These are phyloP conservation scores for Cordyceps cicadae DNA, from an alignment of 2,329 filamentous ascomycete species.

Conservation along the genomic window DNA sequence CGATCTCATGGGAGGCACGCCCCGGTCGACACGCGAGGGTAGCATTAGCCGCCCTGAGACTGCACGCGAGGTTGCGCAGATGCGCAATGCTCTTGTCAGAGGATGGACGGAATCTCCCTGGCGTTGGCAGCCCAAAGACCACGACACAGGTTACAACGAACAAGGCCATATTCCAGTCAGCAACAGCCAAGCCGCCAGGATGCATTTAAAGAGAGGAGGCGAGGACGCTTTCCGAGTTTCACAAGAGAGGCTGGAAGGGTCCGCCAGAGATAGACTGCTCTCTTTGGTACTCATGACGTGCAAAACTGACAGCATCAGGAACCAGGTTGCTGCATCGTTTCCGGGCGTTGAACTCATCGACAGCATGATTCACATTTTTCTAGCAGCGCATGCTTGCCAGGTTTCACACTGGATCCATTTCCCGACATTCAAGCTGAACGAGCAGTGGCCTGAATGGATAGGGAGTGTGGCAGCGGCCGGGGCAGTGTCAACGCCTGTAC, in stretches of 20 bases:
- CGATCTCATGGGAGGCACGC: constrained; percentile 22
- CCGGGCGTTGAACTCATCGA: constrained; percentile 53
- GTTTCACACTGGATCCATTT: constrained; percentile 55
- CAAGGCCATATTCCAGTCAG: constrained; percentile 38
- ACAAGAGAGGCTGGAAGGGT: constrained; percentile 35
- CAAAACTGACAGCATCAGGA: constrained; percentile 39
- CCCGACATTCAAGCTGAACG: constrained; percentile 48
- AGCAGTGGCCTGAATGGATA: constrained; percentile 50
- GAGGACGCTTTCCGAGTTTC: constrained; percentile 31
- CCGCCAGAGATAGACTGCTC: constrained; percentile 53
- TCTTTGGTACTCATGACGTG: constrained; percentile 55
- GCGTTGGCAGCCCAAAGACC: constrained; percentile 39
- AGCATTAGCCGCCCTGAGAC: constrained; percentile 25
- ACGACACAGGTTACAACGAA: constrained; percentile 37
- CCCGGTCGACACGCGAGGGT: constrained; percentile 14
- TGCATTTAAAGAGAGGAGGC: constrained; percentile 31
- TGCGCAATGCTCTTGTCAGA: constrained; percentile 39
- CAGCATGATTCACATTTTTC: constrained; percentile 51
- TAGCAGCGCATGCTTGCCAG: constrained; percentile 47
- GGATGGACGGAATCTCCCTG: constrained; percentile 43
- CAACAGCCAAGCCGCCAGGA: constrained; percentile 27
- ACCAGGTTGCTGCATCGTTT: constrained; percentile 50
- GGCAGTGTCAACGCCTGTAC: constrained; percentile 48
- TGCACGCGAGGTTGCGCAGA: constrained; percentile 34
- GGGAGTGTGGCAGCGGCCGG: constrained; percentile 53